Evolutionary conservation across 768 basidiomycete genomes (phyloP).

Genomic region (Boletus speciosus): DNA sequence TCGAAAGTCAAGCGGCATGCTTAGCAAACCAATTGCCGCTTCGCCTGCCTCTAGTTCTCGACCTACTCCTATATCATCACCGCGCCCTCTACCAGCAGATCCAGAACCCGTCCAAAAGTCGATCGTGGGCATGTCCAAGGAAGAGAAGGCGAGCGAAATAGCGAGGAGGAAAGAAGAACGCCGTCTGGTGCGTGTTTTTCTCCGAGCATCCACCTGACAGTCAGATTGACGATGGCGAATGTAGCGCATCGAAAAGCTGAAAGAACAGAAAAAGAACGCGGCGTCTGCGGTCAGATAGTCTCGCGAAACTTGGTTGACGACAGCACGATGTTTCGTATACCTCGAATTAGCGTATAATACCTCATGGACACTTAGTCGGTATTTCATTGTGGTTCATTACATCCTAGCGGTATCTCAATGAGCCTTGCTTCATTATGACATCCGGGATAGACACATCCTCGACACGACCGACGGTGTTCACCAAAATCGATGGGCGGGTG

Average conservation of each 20-base stretch:
- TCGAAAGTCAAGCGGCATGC: slow-evolving; percentile 1
- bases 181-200: slow-evolving; percentile 58
- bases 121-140: slow-evolving; percentile 64
- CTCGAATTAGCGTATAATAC: neutral
- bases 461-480: too few species aligned
- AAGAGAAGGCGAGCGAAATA: slow-evolving; percentile 94
- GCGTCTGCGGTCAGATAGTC: slow-evolving; percentile 2
- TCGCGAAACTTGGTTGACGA: neutral
- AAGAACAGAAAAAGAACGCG: slow-evolving; percentile 71
- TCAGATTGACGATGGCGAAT: neutral
- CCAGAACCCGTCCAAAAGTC: slow-evolving; percentile 22
- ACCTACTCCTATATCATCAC: slow-evolving; percentile 27
- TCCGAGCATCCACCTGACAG: neutral
- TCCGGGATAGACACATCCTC: too few species aligned
- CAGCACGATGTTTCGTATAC: neutral
- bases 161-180: slow-evolving; percentile 88
- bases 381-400: too few species aligned
- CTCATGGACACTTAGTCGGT: neutral
- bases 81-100: slow-evolving; percentile 10
- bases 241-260: slow-evolving; percentile 74
- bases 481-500: too few species aligned
- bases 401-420: too few species aligned
- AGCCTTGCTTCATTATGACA: too few species aligned
- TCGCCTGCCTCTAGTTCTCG: slow-evolving; percentile 19
- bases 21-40: neutral